A percentile compares a stretch with the other conserved stretches of the same genome.
Evolutionary conservation across 73 alveolate species (phyloP).

Genomic region (Symbiodinium natans): DNA sequence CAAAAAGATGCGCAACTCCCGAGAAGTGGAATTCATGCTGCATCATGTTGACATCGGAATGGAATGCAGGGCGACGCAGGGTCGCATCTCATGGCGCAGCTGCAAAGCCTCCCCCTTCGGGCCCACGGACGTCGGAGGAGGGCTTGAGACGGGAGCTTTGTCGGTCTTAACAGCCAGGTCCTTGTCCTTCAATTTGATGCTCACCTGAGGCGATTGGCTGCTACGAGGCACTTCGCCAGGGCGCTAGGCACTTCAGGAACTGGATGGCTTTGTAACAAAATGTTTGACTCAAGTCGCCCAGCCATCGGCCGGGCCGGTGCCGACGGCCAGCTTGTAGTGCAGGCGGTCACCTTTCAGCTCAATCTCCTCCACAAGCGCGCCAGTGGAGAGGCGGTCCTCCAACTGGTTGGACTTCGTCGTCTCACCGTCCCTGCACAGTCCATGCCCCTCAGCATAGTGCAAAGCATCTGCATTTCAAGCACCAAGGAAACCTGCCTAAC

Average conservation of each 20-base stretch:
- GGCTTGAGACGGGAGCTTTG: slow-evolving; percentile 46
- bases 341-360: slow-evolving; percentile 91
- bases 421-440: slow-evolving; percentile 60
- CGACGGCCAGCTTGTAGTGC: slow-evolving; percentile 50
- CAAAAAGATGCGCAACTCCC: background rate
- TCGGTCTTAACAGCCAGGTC: slow-evolving; percentile 80
- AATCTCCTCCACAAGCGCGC: slow-evolving; percentile 76
- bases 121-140: slow-evolving; percentile 81
- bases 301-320: slow-evolving; percentile 82
- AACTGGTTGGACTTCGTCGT: slow-evolving; percentile 74
- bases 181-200: slow-evolving; percentile 92
- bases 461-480: background rate
- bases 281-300: slow-evolving; percentile 73
- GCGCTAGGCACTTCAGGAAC: too few species aligned
- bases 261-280: too few species aligned
- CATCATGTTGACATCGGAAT: too few species aligned
- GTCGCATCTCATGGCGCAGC: too few species aligned
- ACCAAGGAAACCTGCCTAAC: slow-evolving; percentile 5
- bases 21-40: too few species aligned
- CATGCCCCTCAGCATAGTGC: background rate
- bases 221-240: too few species aligned
- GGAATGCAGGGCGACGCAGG: too few species aligned
- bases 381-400: slow-evolving; percentile 81
- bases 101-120: slow-evolving; percentile 61
- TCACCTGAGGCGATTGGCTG: slow-evolving; percentile 20